Evolutionary conservation across 2,329 filamentous ascomycete genomes (phyloP), one percentile per base, ranked within the genome.

Genomic region (Ceratocystis lukuohia): DNA sequence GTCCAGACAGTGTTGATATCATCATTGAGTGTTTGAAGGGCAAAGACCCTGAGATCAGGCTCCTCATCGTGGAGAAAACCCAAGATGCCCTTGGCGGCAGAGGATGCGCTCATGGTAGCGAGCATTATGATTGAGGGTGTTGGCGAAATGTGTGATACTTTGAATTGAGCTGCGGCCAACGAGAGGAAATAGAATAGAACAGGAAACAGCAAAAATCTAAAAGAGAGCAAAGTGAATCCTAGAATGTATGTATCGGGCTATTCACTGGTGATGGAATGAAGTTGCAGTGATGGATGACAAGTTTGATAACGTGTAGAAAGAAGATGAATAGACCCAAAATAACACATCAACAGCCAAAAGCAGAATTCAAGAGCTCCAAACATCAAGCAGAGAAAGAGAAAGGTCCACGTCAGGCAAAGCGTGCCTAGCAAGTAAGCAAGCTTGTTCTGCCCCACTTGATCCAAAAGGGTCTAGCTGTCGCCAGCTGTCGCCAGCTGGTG

Each of bases 1-100:
- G 92, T 95, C 94, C 94, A 99, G 71, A 99, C 85, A 70, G 93
- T 88, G 76, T 97, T 92, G 73, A 99, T 96, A 74, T 97, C 89
- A 72, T 94, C 89, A 78, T 99, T 96, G 73, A 99, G 84, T 71
- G 90, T 92, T 79, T 96, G 89, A 71, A 99, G 82, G 70, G 94
- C 94, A 75, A 96, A 99, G 72, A 93, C 86, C 81, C 91, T 92
- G 77, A 99, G 86, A 77, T 96, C 91, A 67, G 89, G 84, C 78
- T 97, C 94, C 72, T 95, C 91, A 75, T 99, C 94, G 71, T 91
- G 88, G 69, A 99, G 84, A 77, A 96, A 96, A 79, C 91, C 93
- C 75, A 99, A 85, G 68, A 99, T 86, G 76, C 94, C 94, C 71
- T 90, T 93, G 71, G 94, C 94, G 72, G 93, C 96, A 74, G 92